Evolutionary conservation across 768 basidiomycete genomes (phyloP).

Genomic region (Rossbeevera mucosa): DNA sequence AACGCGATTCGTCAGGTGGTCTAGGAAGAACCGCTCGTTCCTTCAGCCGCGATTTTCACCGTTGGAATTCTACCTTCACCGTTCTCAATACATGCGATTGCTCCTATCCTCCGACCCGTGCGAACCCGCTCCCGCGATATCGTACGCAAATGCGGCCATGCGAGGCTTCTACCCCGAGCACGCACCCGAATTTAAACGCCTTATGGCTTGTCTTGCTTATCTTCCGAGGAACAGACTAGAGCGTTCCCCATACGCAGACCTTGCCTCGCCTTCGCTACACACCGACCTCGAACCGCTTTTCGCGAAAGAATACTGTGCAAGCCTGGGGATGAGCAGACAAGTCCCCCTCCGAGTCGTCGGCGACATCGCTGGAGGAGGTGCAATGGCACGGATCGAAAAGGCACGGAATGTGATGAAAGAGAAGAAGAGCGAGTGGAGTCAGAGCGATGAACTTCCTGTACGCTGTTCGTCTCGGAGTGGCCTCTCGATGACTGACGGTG

Average conservation of each 20-base stretch:
- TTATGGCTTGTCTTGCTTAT: constrained; percentile 66
- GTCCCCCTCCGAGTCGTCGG: constrained; percentile 85
- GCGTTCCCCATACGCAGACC: constrained; percentile 68
- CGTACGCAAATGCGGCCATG: constrained; percentile 69
- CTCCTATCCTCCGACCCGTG: constrained; percentile 61
- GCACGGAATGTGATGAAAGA: constrained; percentile 92
- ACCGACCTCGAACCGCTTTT: constrained; percentile 79
- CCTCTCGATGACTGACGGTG: not conserved
- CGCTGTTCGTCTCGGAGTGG: constrained; percentile 1
- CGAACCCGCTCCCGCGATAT: constrained; percentile 54
- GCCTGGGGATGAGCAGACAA: constrained; percentile 83
- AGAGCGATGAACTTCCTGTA: constrained; percentile 85
- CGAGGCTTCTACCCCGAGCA: constrained; percentile 61
- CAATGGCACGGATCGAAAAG: constrained; percentile 89
- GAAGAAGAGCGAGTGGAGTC: constrained; percentile 89
- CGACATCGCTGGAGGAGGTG: constrained; percentile 90
- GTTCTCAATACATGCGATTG: constrained; percentile 82
- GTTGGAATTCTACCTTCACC: constrained; percentile 86
- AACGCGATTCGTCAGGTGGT: constrained; percentile 60
- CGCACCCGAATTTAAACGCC: constrained; percentile 57
- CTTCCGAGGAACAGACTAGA: constrained; percentile 65
- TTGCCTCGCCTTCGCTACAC: constrained; percentile 68
- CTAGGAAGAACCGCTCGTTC: constrained; percentile 57
- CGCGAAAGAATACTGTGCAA: constrained; percentile 84
- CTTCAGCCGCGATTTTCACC: constrained; percentile 68